These are phyloP conservation scores for Torrubiella hemipterigena DNA, from an alignment of 2,329 filamentous ascomycete species.

Conservation along the genomic window DNA sequence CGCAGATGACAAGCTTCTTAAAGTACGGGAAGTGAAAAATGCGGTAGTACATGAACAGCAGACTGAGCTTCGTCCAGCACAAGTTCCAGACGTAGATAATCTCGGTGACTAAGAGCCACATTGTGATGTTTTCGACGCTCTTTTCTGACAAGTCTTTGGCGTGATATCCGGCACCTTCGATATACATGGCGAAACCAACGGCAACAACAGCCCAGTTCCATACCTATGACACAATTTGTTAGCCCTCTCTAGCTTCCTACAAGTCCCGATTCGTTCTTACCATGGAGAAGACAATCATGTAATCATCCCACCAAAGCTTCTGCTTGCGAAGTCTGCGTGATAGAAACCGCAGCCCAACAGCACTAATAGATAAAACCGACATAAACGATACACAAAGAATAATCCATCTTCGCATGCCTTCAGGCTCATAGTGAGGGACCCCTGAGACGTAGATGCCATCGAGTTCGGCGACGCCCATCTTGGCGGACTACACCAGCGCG, in stretches of 20 bases:
- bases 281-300: slow-evolving; percentile 35
- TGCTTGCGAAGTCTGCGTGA: slow-evolving; percentile 29
- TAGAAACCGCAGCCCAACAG: slow-evolving; percentile 26
- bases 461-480: not conserved
- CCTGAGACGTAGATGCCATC: slow-evolving; percentile 2
- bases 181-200: slow-evolving; percentile 36
- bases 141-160: slow-evolving; percentile 22
- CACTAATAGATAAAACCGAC: slow-evolving; percentile 25
- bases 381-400: slow-evolving; percentile 11
- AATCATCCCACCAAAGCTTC: slow-evolving; percentile 38
- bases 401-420: slow-evolving; percentile 4
- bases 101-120: slow-evolving; percentile 34
- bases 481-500: no score
- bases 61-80: slow-evolving; percentile 35
- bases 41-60: slow-evolving; percentile 40
- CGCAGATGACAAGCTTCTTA: slow-evolving; percentile 24
- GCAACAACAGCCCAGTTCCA: slow-evolving; percentile 31
- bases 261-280: no score
- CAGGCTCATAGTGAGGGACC: slow-evolving; percentile 4
- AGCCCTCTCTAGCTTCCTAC: no score
- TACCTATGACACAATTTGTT: no score
- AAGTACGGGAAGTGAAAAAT: slow-evolving; percentile 35
- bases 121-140: slow-evolving; percentile 29
- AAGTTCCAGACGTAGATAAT: slow-evolving; percentile 35
- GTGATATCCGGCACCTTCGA: slow-evolving; percentile 33